Percentiles rank a stretch among this genome's conserved stretches.
Conservation (phyloP, 352 stramenopile genomes). For the Phytophthora citricola region DNA sequence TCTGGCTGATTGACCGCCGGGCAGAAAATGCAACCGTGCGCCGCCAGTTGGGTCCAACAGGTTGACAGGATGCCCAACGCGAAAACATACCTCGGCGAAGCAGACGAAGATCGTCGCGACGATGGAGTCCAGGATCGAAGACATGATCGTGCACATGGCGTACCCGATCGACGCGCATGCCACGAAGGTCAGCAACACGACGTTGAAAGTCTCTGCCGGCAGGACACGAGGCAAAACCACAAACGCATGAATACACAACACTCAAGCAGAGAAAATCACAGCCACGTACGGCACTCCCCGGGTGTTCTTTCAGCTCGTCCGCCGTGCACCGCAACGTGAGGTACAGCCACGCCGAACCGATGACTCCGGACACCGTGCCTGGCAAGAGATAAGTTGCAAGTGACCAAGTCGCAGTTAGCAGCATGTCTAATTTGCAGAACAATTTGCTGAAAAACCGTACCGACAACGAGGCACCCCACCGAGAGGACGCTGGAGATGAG, state of each 20-base stretch:
- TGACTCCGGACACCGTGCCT: constrained; percentile 76
- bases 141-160: constrained; percentile 87
- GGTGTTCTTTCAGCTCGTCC: constrained; percentile 45
- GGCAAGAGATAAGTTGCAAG: constrained; percentile 8
- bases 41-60: constrained; percentile 11
- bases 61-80: constrained; percentile 10
- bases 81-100: constrained; percentile 79
- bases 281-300: constrained; percentile 68
- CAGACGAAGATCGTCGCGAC: constrained; percentile 90
- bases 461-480: constrained; percentile 78
- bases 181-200: constrained; percentile 80
- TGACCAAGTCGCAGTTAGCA: constrained; percentile 2
- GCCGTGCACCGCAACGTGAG: constrained; percentile 72
- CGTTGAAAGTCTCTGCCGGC: constrained; percentile 81
- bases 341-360: constrained; percentile 78
- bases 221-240: constrained; percentile 5
- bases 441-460: constrained; percentile 39
- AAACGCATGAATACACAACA: constrained; percentile 9
- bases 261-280: constrained; percentile 6
- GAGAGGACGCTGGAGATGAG: constrained; percentile 82
- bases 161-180: constrained; percentile 79
- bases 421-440: constrained; percentile 6
- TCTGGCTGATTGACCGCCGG: constrained; percentile 26
- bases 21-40: constrained; percentile 16
- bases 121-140: constrained; percentile 84